Evolutionary conservation across 441 rosid species (phyloP).

Genomic region (Capsella rubella): DNA sequence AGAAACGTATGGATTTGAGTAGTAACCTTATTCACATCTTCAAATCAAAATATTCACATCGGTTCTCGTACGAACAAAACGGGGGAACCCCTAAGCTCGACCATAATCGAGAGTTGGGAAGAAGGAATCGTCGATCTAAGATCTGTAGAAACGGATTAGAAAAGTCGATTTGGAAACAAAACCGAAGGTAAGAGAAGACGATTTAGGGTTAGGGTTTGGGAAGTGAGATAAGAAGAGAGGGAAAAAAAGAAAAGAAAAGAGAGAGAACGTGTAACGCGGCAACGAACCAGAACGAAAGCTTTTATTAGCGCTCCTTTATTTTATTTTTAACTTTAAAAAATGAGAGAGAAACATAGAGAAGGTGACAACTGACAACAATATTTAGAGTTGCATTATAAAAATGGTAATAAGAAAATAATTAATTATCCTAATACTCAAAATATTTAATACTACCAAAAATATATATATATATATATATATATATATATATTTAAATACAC

Average conservation of each 20-base stretch:
- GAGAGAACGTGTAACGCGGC: constrained; percentile 74
- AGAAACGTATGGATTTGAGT: background rate
- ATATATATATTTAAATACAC: too few relatives aligned
- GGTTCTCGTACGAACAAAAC: constrained; percentile 29
- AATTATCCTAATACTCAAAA: too few relatives aligned
- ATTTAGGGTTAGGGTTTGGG: constrained; percentile 62
- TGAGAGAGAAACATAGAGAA: constrained; percentile 9
- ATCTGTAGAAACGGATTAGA: constrained; percentile 11
- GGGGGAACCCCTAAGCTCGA: constrained; percentile 9
- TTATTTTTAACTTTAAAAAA: constrained; percentile 51
- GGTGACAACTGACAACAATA: too few relatives aligned
- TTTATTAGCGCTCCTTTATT: constrained; percentile 66
- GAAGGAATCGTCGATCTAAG: constrained; percentile 47
- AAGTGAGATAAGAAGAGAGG: constrained; percentile 30
- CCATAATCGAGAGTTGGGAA: constrained; percentile 1
- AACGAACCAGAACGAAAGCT: constrained; percentile 59
- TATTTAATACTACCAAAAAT: too few relatives aligned
- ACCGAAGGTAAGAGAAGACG: background rate
- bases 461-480: too few relatives aligned
- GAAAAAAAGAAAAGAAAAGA: constrained; percentile 47
- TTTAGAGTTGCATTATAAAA: too few relatives aligned
- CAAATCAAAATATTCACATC: background rate
- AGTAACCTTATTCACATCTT: constrained; percentile 27
- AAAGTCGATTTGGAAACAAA: background rate
- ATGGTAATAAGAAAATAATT: too few relatives aligned